Percentiles rank a stretch among this genome's conserved stretches.
Evolutionary conservation across 2,329 filamentous ascomycete genomes (phyloP).

Genomic region (Colletotrichum noveboracense): DNA sequence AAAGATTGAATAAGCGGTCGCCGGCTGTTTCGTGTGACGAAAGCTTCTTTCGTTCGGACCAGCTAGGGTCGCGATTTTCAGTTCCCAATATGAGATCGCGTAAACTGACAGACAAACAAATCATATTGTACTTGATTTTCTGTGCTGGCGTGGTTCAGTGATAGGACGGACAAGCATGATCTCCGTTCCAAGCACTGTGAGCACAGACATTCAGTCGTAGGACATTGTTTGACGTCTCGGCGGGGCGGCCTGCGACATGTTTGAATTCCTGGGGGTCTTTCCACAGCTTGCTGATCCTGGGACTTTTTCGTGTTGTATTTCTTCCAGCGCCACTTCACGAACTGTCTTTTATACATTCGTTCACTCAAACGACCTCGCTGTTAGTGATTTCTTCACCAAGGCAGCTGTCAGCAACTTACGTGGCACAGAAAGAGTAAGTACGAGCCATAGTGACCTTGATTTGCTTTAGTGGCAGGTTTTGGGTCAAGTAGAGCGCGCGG

Average conservation of each 20-base stretch:
- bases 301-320: not conserved
- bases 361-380: not conserved
- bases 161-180: not conserved
- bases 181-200: not conserved
- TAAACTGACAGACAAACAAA: not conserved
- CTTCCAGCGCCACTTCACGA: not conserved
- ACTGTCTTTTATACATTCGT: not conserved
- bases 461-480: not conserved
- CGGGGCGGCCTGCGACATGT: not conserved
- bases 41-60: not conserved
- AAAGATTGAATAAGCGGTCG: not conserved
- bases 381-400: not conserved
- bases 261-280: not conserved
- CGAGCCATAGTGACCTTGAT: not conserved
- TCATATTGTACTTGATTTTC: not conserved
- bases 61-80: not conserved
- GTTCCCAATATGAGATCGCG: not conserved
- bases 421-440: not conserved
- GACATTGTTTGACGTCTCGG: not conserved
- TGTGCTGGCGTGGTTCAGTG: not conserved
- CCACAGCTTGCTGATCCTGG: no score
- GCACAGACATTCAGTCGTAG: no score
- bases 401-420: not conserved
- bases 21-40: not conserved
- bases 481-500: not conserved